Evolutionary conservation across 495 filamentous ascomycete genomes (phyloP), one percentile per base, ranked within the genome.

Genomic region (Friedmanniomyces endolithicus): DNA sequence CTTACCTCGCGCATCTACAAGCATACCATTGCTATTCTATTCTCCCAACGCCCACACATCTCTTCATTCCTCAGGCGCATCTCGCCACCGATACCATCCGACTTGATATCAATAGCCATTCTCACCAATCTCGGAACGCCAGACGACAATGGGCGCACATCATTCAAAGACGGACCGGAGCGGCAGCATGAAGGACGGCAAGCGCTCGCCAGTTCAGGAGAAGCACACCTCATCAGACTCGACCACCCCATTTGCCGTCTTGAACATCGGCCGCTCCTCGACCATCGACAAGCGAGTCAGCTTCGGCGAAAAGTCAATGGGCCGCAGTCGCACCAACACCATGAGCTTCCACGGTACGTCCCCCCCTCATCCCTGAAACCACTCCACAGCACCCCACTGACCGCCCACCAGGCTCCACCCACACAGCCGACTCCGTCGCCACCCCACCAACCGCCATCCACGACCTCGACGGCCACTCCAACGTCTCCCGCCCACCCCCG

Each of bases 401-500:
- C 6, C 23, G 2, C 3, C 23, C 23, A 1, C 6, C 14, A 31
- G 25, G 29, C 24, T 34, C 47, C 1, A 47, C 19, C 19, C 19
- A 23, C 23, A 23, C 24, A 11, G 6, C 44, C 23, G 23, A 50
- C 53, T 11, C 14, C 35, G 33, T 41, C 47, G 48, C 45, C 11
- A 11, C 47, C 17, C 6, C 22, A 7, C 46, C 19, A 2, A 2
- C 47, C 24, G 11, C 22, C 48, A 52, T 22, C 20, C 24, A 61
- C 45, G 59, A 54, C 9, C 11, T 54, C 41, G 45, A 55, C 4
- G 56, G 51, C 35, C 46, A 55, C 25, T 34, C 56, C 7, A 31
- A 58, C 27, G 56, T 67, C 48, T 64, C 55, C 4, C 58, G 57
- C 27, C 65, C 67, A 25, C 50, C 62, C 11, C 61, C 63, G 23